These are phyloP conservation scores for Lipomyces mesembrius DNA, from an alignment of 805 yeast genomes.

Conservation along the genomic window DNA sequence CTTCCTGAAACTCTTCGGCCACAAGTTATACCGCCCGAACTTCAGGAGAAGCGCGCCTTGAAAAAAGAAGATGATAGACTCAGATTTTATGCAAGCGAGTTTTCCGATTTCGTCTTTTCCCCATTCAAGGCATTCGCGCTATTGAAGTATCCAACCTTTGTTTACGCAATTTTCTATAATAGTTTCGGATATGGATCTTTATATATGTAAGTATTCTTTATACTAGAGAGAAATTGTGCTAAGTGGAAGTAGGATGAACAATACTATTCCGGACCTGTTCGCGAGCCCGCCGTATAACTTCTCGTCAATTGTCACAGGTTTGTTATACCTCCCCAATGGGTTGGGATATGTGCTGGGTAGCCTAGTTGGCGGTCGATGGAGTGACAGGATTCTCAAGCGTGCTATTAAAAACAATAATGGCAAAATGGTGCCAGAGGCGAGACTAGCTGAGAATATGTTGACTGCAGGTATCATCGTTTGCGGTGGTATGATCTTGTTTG, in stretches of 20 bases:
- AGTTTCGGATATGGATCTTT: conserved; percentile 72
- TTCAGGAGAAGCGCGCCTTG: conserved; percentile 31
- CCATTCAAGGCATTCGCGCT: conserved; percentile 68
- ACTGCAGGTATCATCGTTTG: conserved; percentile 67
- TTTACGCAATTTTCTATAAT: conserved; percentile 65
- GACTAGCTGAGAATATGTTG: conserved; percentile 75
- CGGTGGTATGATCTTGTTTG: conserved; percentile 69
- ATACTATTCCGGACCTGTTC: conserved; percentile 69
- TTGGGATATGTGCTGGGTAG: conserved; percentile 76
- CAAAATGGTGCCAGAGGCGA: conserved; percentile 70
- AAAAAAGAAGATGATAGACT: conserved; percentile 5
- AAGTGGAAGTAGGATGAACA: conserved; percentile 54
- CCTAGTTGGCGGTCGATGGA: conserved; percentile 80
- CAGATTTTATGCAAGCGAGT: conserved; percentile 19
- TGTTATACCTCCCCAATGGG: conserved; percentile 82
- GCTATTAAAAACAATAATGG: conserved; percentile 64
- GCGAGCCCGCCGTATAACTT: conserved; percentile 71
- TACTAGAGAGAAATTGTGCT: not conserved
- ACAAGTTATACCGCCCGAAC: conserved; percentile 42
- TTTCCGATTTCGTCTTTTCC: conserved; percentile 53
- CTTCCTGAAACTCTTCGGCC: conserved; percentile 81
- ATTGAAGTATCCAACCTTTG: conserved; percentile 74
- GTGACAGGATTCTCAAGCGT: conserved; percentile 62
- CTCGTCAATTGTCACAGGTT: conserved; percentile 66
- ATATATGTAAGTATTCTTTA: conserved; percentile 51